phyloP scores from a whole-genome alignment of 192 early-diverging fungal genomes.

The Phlyctochytrium arcticum region DNA sequence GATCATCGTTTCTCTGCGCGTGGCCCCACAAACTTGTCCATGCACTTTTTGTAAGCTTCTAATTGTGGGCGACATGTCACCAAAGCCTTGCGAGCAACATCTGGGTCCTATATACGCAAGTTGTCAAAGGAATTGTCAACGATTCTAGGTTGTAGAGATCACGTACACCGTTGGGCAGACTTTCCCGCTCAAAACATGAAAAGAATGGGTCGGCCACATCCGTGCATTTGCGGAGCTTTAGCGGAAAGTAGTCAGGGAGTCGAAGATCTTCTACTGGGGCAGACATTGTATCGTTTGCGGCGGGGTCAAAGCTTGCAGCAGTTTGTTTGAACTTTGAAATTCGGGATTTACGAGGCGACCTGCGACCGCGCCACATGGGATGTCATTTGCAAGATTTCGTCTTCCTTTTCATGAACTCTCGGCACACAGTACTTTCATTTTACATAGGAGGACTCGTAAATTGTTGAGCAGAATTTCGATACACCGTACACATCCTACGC shows the following conservation, averaged over 20 bases:
- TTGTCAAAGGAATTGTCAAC: not conserved
- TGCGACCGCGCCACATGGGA: too few relatives aligned
- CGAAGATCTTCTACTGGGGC: not conserved
- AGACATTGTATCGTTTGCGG: too few relatives aligned
- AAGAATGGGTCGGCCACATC: slow-evolving; percentile 45
- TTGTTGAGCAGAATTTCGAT: too few relatives aligned
- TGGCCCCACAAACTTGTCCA: slow-evolving; percentile 42
- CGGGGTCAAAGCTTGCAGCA: too few relatives aligned
- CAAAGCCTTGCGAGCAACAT: slow-evolving; percentile 35
- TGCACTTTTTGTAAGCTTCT: slow-evolving; percentile 44
- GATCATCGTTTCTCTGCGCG: slow-evolving; percentile 21
- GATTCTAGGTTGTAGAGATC: not conserved
- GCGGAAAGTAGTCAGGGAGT: slow-evolving; percentile 49
- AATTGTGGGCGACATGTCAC: slow-evolving; percentile 33
- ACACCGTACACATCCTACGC: too few relatives aligned
- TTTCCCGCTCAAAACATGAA: slow-evolving; percentile 44
- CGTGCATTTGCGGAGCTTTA: slow-evolving; percentile 46
- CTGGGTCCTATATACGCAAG: slow-evolving; percentile 28
- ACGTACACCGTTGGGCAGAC: slow-evolving; percentile 37
- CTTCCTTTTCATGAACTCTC: too few relatives aligned
- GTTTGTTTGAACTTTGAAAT: too few relatives aligned
- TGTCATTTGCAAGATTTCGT: too few relatives aligned
- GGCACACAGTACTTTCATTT: too few relatives aligned
- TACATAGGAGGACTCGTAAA: too few relatives aligned
- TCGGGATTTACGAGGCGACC: too few relatives aligned